Conservation (phyloP, 805 yeast species). For the Saccharomycopsis fermentans region DNA sequence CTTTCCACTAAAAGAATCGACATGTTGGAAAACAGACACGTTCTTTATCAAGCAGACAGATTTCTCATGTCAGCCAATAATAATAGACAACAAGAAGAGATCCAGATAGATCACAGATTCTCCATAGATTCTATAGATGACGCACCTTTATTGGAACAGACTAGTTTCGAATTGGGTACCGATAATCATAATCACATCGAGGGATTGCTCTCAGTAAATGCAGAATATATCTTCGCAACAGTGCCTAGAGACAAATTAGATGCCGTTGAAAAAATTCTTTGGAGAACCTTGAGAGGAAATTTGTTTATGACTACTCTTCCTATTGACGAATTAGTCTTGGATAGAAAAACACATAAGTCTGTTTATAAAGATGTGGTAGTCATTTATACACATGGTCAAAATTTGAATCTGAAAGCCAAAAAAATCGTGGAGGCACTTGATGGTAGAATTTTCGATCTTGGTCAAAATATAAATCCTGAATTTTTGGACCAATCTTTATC, state of each 20-base stretch:
- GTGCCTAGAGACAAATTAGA: slow-evolving; percentile 61
- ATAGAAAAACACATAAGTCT: slow-evolving; percentile 42
- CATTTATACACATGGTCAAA: slow-evolving; percentile 83
- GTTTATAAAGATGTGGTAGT: slow-evolving; percentile 76
- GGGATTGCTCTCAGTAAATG: slow-evolving; percentile 25
- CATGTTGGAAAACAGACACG: slow-evolving; percentile 63
- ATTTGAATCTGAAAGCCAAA: slow-evolving; percentile 60
- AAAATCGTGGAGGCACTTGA: slow-evolving; percentile 86
- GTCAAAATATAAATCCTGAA: slow-evolving; percentile 28
- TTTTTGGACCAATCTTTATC: slow-evolving; percentile 28
- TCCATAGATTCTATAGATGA: slow-evolving; percentile 29
- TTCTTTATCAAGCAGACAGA: slow-evolving; percentile 37
- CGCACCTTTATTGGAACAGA: slow-evolving; percentile 30
- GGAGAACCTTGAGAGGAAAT: slow-evolving; percentile 93
- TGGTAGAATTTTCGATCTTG: slow-evolving; percentile 62
- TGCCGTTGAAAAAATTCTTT: slow-evolving; percentile 68
- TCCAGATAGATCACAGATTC: slow-evolving; percentile 22
- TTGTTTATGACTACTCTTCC: slow-evolving; percentile 67
- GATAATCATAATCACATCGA: not conserved
- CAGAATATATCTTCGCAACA: slow-evolving; percentile 67
- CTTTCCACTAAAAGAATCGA: slow-evolving; percentile 53
- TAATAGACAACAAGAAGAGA: slow-evolving; percentile 18
- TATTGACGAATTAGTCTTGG: slow-evolving; percentile 59
- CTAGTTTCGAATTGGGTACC: slow-evolving; percentile 29
- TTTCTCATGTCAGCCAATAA: slow-evolving; percentile 34